These are phyloP conservation scores for Coemansia sp. DNA, from an alignment of 192 early-diverging fungal species.

Conservation along the genomic window DNA sequence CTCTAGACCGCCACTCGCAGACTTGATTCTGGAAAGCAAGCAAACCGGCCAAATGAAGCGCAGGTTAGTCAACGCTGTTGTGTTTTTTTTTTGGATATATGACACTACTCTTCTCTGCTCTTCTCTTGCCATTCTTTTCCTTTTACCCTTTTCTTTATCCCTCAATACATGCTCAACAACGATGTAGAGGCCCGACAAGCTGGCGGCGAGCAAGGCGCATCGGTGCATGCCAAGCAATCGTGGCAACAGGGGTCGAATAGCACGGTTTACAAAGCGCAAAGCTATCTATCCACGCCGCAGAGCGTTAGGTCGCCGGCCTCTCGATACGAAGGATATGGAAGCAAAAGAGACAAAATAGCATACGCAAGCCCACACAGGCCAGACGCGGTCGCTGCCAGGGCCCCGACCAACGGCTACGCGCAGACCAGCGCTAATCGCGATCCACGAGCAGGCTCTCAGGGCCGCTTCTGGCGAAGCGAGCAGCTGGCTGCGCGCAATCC, in stretches of 20 bases:
- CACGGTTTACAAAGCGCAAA: not conserved
- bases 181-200: not conserved
- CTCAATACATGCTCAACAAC: too few species aligned
- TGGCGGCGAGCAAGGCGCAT: not conserved
- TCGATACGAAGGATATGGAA: not conserved
- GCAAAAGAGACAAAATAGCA: not conserved
- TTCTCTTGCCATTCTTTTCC: too few species aligned
- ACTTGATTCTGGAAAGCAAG: too few species aligned
- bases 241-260: not conserved
- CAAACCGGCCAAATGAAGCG: too few species aligned
- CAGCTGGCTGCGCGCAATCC: conserved; percentile 2
- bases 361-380: not conserved
- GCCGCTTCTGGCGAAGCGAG: conserved; percentile 29
- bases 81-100: too few species aligned
- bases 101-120: too few species aligned
- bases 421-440: conserved; percentile 13
- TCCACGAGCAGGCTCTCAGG: conserved; percentile 22
- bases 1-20: too few species aligned
- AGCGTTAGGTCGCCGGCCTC: conserved; percentile 28
- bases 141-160: not conserved
- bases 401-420: not conserved
- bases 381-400: not conserved
- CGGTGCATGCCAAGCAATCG: not conserved
- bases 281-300: conserved; percentile 30
- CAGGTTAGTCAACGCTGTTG: too few species aligned